Base-by-base conservation (phyloP, 2,329 filamentous ascomycete genomes). In the Chaetomium globosum region DNA sequence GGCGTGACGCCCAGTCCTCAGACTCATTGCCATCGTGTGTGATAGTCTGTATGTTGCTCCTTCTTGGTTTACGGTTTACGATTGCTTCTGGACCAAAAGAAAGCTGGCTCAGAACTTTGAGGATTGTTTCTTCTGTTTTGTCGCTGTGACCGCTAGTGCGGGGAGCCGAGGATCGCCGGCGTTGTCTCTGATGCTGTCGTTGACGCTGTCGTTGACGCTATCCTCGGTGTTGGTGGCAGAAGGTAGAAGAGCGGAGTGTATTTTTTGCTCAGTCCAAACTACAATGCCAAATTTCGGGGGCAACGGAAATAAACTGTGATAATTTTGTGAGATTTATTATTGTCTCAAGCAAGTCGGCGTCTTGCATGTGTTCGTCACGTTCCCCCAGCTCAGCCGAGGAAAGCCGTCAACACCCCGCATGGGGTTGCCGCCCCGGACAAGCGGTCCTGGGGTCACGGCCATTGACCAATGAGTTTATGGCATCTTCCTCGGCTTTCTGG, bases 1-100 rank as follows among this genome's bases (percentile, higher is more conserved):
- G 72, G 87, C 88, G 78, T 85, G 82, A 52, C 85, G 81, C 63
- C 87, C 85, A 70, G 82, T 81, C 76, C 85, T 83, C 65, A 88
- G 77, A 72, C 85, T 87, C 76, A 90, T 80, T 62, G 88, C 85
- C 89, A 91, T 68, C 53, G n/a, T 49, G 49, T 60, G 46, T 64
- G 53, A 28, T 64, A 12, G 48, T 43, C 39, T 19, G 8, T 9
- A 12, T 12, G 49, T 36, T 53, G 46, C 16, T 36, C 9, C 8
- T 53, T 7, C 13, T 30, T 56, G 36, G 49, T 61, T 64, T 31
- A 36, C 55, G 31, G 28, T 43, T 52, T n/a, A 43, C 23, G 56
- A 59, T 23, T 54, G 31, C 56, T 21, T 39, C 51, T 33, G 23
- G n/a, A 23, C 30, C 33, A 16, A 51, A 58, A 52, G 48, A 30